Conservation (phyloP, 164 flowering plant species). For the Berberis thunbergii region DNA sequence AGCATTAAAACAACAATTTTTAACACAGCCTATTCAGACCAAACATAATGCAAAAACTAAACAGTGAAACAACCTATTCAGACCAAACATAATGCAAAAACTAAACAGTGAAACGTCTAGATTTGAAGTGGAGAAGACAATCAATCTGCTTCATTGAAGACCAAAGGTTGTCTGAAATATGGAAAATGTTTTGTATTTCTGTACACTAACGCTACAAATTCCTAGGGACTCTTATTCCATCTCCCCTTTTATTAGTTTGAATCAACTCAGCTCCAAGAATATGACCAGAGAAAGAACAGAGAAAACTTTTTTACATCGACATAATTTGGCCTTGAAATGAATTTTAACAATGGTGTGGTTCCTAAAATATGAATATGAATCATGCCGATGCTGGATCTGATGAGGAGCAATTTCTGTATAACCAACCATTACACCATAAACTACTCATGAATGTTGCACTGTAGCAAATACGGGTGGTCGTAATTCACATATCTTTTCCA, state of each 20-base stretch:
- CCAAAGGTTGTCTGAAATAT: neutral
- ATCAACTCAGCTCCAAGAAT: constrained; percentile 18
- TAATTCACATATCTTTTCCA: constrained; percentile 61
- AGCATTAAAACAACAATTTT: neutral
- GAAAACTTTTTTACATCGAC: neutral
- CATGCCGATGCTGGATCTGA: neutral
- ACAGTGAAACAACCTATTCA: too few species aligned
- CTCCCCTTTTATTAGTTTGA: constrained; percentile 9
- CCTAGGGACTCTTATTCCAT: neutral
- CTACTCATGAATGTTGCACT: constrained; percentile 73
- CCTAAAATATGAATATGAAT: neutral
- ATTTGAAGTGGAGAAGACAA: neutral
- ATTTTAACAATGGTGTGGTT: neutral
- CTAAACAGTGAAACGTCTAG: neutral
- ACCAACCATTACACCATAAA: neutral
- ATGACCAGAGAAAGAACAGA: constrained; percentile 5
- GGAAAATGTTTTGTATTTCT: neutral
- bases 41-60: neutral
- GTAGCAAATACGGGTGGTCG: constrained; percentile 64
- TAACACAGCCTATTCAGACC: too few species aligned
- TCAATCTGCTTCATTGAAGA: neutral
- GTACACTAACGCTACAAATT: neutral
- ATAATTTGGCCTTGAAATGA: neutral
- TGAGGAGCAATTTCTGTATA: neutral
- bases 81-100: neutral